These are phyloP conservation scores for Penicillium hesseltinei DNA, from an alignment of 2,329 filamentous ascomycete genomes.

Conservation along the genomic window DNA sequence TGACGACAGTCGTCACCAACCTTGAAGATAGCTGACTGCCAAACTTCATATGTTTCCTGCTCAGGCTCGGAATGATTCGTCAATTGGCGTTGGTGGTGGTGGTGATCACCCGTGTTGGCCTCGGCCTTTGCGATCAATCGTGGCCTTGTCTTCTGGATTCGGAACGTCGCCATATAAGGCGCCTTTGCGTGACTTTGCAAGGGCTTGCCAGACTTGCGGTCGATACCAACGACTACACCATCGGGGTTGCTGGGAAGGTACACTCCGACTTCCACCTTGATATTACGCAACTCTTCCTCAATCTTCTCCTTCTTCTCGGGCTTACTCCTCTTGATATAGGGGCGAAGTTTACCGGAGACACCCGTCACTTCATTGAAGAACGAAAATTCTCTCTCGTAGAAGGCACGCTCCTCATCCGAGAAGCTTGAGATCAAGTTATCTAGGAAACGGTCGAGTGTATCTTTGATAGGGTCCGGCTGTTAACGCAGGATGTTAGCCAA, in stretches of 20 bases:
- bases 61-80: slow-evolving; percentile 23
- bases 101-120: slow-evolving; percentile 20
- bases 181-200: slow-evolving; percentile 97
- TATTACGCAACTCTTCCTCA: slow-evolving; percentile 95
- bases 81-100: slow-evolving; percentile 28
- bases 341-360: slow-evolving; percentile 93
- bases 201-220: slow-evolving; percentile 95
- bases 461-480: slow-evolving; percentile 86
- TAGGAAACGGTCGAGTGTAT: slow-evolving; percentile 88
- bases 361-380: slow-evolving; percentile 97
- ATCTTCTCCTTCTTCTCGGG: slow-evolving; percentile 99
- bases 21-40: slow-evolving; percentile 99
- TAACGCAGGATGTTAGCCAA: slow-evolving; percentile 10
- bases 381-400: slow-evolving; percentile 93
- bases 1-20: slow-evolving; percentile 98
- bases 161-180: slow-evolving; percentile 98
- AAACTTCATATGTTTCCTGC: slow-evolving; percentile 76
- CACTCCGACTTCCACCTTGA: slow-evolving; percentile 93
- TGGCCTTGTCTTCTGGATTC: slow-evolving; percentile 74
- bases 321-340: slow-evolving; percentile 86
- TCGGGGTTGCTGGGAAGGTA: slow-evolving; percentile 97
- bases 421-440: slow-evolving; percentile 79
- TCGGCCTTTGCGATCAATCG: slow-evolving; percentile 27
- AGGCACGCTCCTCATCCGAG: slow-evolving; percentile 71
- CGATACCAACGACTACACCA: slow-evolving; percentile 94